Evolutionary conservation across 495 filamentous ascomycete species (phyloP).

Genomic region (Penicillium riverlandense): DNA sequence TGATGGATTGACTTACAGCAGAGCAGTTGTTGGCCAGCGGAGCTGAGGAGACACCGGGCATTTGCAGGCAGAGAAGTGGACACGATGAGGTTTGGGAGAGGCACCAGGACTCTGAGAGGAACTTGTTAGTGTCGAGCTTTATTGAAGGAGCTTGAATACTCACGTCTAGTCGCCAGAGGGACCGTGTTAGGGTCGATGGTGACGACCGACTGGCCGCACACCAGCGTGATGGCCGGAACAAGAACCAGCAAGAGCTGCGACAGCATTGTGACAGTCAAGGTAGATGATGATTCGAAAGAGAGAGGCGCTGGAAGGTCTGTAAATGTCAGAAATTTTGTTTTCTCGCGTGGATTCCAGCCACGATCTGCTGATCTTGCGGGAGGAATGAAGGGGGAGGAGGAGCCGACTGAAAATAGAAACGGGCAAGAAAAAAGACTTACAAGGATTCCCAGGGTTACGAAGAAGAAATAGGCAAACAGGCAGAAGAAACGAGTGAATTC

Average conservation of each 20-base stretch:
- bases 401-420: background rate
- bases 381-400: slow-evolving; percentile 4
- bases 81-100: slow-evolving; percentile 56
- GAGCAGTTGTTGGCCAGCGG: slow-evolving; percentile 61
- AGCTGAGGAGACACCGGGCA: slow-evolving; percentile 39
- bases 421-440: background rate
- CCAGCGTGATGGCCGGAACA: slow-evolving; percentile 25
- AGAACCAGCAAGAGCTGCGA: slow-evolving; percentile 21
- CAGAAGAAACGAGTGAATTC: slow-evolving; percentile 2
- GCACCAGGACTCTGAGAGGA: slow-evolving; percentile 59
- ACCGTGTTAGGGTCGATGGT: slow-evolving; percentile 58
- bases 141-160: slow-evolving; percentile 3
- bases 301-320: background rate
- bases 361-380: background rate
- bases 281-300: background rate
- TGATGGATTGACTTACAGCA: slow-evolving; percentile 46
- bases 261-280: slow-evolving; percentile 16
- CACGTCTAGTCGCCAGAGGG: slow-evolving; percentile 37
- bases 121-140: slow-evolving; percentile 6
- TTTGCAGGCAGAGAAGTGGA: slow-evolving; percentile 72
- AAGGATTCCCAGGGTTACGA: background rate
- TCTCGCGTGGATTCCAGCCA: background rate
- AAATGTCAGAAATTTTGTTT: background rate
- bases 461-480: slow-evolving; percentile 1
- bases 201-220: slow-evolving; percentile 26